phyloP scores from a whole-genome alignment of 169 alveolate species.

The Plasmodium billcollinsi region DNA sequence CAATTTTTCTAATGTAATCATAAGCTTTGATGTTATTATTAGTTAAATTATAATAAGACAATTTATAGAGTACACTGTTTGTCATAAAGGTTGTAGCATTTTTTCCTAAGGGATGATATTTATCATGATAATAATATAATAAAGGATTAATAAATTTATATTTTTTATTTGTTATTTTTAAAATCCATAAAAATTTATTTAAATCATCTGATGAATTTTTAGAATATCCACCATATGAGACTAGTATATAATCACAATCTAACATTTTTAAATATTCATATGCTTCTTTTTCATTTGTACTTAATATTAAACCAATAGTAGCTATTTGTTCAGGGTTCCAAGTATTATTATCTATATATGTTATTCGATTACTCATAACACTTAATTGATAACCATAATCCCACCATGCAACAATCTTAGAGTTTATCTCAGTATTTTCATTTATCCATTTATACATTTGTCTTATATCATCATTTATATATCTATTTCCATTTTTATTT shows the following conservation, averaged over 20 bases:
- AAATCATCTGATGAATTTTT: slow-evolving; percentile 97
- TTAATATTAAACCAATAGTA: slow-evolving; percentile 93
- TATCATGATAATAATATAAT: slow-evolving; percentile 32
- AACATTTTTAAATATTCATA: slow-evolving; percentile 91
- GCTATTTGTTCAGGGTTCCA: slow-evolving; percentile 99
- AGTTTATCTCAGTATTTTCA: slow-evolving; percentile 94
- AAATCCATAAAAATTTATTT: slow-evolving; percentile 98
- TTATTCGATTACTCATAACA: slow-evolving; percentile 97
- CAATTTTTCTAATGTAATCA: slow-evolving; percentile 93
- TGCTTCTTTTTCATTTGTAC: slow-evolving; percentile 95
- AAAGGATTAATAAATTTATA: slow-evolving; percentile 80
- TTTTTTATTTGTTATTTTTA: slow-evolving; percentile 94
- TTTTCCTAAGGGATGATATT: slow-evolving; percentile 91
- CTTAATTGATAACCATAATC: slow-evolving; percentile 99
- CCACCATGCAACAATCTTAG: slow-evolving; percentile 98
- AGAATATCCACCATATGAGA: slow-evolving; percentile 97
- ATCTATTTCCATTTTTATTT: slow-evolving; percentile 89
- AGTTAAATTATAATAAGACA: slow-evolving; percentile 94
- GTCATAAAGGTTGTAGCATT: slow-evolving; percentile 93
- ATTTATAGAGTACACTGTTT: slow-evolving; percentile 94
- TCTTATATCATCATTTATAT: slow-evolving; percentile 97
- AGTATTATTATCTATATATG: slow-evolving; percentile 98
- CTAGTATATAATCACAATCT: slow-evolving; percentile 96
- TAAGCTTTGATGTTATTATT: slow-evolving; percentile 92
- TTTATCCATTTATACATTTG: slow-evolving; percentile 99